These are phyloP conservation scores for Trametes coccinea DNA, from an alignment of 768 basidiomycete genomes.

Conservation along the genomic window DNA sequence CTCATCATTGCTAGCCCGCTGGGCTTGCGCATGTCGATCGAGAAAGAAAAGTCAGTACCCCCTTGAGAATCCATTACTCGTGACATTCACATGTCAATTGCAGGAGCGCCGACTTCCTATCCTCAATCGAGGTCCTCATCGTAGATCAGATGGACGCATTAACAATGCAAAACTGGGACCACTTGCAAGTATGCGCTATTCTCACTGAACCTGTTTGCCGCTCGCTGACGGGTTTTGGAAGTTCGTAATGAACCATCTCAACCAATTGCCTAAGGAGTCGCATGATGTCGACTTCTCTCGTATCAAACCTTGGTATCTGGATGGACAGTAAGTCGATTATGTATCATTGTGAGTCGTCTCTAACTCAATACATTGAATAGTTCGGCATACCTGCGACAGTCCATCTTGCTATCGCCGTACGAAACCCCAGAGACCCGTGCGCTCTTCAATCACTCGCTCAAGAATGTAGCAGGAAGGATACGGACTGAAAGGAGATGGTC, in stretches of 20 bases:
- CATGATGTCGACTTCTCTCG: slow-evolving; percentile 95
- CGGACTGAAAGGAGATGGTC: slow-evolving; percentile 67
- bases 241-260: slow-evolving; percentile 86
- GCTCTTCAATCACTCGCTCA: slow-evolving; percentile 71
- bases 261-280: slow-evolving; percentile 89
- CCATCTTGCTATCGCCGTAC: slow-evolving; percentile 81
- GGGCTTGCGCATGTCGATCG: slow-evolving; percentile 86
- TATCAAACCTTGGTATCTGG: slow-evolving; percentile 97
- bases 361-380: slow-evolving; percentile 41
- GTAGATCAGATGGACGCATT: slow-evolving; percentile 92
- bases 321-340: slow-evolving; percentile 73
- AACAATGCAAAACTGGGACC: slow-evolving; percentile 99
- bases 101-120: slow-evolving; percentile 87
- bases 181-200: slow-evolving; percentile 68
- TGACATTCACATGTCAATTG: no score
- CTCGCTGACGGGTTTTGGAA: slow-evolving; percentile 30
- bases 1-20: slow-evolving; percentile 92
- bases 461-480: slow-evolving; percentile 85
- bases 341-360: neutral
- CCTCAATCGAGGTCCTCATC: slow-evolving; percentile 89
- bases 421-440: slow-evolving; percentile 88
- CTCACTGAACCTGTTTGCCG: neutral
- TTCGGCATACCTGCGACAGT: slow-evolving; percentile 84
- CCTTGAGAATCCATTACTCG: neutral
- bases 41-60: slow-evolving; percentile 84